A percentile compares a stretch with the other conserved stretches of the same genome.
phyloP scores from a whole-genome alignment of 352 stramenopile genomes.

The Pythium pyrilobum region DNA sequence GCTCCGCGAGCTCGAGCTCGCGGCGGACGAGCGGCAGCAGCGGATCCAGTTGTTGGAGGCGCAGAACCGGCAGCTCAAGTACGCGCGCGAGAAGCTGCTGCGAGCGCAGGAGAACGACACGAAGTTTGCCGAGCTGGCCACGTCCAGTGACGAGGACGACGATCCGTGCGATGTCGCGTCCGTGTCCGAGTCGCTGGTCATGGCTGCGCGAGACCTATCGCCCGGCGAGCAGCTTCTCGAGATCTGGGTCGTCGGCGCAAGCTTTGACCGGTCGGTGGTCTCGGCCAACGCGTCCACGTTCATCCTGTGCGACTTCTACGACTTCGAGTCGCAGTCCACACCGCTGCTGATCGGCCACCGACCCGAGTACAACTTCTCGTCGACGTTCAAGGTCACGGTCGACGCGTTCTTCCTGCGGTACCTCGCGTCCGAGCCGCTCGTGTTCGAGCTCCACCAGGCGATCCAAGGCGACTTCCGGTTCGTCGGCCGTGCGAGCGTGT shows the following conservation, averaged over 20 bases:
- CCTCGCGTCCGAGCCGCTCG: constrained; percentile 81
- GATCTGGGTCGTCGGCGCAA: constrained; percentile 75
- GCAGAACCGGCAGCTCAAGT: constrained; percentile 84
- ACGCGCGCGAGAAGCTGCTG: constrained; percentile 51
- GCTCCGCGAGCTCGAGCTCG: constrained; percentile 81
- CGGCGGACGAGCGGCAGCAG: constrained; percentile 78
- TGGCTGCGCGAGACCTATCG: constrained; percentile 49
- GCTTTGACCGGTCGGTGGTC: constrained; percentile 67
- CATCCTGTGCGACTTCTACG: constrained; percentile 92
- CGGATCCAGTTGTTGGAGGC: constrained; percentile 82
- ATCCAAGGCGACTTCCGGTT: constrained; percentile 87
- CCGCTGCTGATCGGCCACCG: constrained; percentile 72
- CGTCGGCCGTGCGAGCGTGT: constrained; percentile 59
- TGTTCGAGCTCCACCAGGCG: constrained; percentile 87
- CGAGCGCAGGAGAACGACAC: constrained; percentile 18
- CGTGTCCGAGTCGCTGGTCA: constrained; percentile 59
- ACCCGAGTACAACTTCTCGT: constrained; percentile 89
- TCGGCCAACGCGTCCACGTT: constrained; percentile 83
- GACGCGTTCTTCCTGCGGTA: constrained; percentile 92
- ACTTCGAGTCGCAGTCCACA: constrained; percentile 93
- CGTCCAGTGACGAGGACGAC: constrained; percentile 34
- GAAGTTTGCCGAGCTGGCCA: constrained; percentile 18
- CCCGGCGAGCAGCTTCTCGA: constrained; percentile 91
- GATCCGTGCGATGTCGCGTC: constrained; percentile 40
- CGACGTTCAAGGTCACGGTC: constrained; percentile 89